Conservation (phyloP, 2,329 filamentous ascomycete genomes). For the Penicillium hesseltinei region DNA sequence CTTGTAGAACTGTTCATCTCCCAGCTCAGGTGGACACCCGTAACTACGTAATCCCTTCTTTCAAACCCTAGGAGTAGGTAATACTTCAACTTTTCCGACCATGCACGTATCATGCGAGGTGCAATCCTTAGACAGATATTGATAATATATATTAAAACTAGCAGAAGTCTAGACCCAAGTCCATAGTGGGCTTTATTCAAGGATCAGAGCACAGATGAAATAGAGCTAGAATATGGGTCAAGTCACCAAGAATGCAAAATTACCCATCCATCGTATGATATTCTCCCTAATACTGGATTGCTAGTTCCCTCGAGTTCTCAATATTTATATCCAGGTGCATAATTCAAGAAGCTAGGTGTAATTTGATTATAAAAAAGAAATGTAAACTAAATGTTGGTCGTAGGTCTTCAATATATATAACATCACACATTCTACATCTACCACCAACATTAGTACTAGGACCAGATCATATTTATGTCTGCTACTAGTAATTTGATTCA, state of each 20-base stretch:
- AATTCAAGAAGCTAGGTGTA: not conserved
- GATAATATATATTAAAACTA: not conserved
- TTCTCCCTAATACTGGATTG: not conserved
- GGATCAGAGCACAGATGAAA: not conserved
- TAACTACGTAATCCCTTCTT: not conserved
- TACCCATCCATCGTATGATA: not conserved
- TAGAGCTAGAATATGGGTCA: not conserved
- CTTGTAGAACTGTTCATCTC: not conserved
- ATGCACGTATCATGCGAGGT: not conserved
- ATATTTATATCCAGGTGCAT: not conserved
- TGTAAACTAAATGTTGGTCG: not conserved
- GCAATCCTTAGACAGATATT: not conserved
- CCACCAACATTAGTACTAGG: not conserved
- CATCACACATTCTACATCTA: not conserved
- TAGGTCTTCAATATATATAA: not conserved
- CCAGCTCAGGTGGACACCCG: not conserved
- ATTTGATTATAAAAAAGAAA: not conserved
- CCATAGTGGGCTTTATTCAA: not conserved
- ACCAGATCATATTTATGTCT: not conserved
- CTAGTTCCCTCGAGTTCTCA: no score
- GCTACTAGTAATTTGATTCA: not conserved
- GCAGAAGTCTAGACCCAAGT: conserved; percentile 3
- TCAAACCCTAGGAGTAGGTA: not conserved
- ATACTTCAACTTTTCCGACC: not conserved
- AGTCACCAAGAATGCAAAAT: not conserved